These are phyloP conservation scores for sorghum (Sorghum bicolor) DNA, from an alignment of 176 grass and related monocot species.

Conservation along the genomic window Sorghum_bicolor_NCBIv3 NC_012873.2:10480001-10480500, in stretches of 20 bases:
- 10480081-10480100: constrained; percentile 38
- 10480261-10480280: background rate
- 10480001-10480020: background rate
- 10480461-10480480: too few species aligned
- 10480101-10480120: constrained; percentile 41
- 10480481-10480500: too few species aligned
- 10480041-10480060: constrained; percentile 29
- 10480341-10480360: too few species aligned
- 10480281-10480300: background rate
- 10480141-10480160: constrained; percentile 35
- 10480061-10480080: background rate
- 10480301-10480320: background rate
- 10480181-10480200: background rate
- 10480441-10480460: too few species aligned
- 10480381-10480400: too few species aligned
- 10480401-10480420: too few species aligned
- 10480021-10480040: constrained; percentile 57
- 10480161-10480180: background rate
- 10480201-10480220: background rate
- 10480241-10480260: background rate
- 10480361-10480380: too few species aligned
- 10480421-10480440: too few species aligned
- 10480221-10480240: background rate
- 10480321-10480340: background rate
- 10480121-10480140: constrained; percentile 26